Evolutionary conservation across 106 monocot species (phyloP), one percentile per base, ranked within the genome.

Genomic region (Agapanthus africanus): DNA sequence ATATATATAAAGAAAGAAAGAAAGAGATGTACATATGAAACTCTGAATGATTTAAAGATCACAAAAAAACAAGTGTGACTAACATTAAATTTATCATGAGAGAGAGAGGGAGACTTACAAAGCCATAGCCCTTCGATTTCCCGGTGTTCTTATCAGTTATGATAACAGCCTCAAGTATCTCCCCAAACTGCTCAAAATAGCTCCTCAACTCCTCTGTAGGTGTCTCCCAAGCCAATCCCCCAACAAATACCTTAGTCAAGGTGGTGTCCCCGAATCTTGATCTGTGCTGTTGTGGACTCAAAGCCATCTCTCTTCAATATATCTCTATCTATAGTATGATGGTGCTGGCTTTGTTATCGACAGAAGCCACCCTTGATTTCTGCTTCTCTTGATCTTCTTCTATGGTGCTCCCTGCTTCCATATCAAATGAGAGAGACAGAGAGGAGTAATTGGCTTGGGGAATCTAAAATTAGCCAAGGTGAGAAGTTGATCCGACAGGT

Each of bases 161-260:
- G 75, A 94, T 74, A 64, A 94, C 93, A 37, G 93, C 90, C 76
- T 94, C 93, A 10, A 94, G 76, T 27, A 94, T 94, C 22, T 94
- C 90, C 9, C 93, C 93, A 44, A 84, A 94, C 78, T 80, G 84
- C 66, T 86, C 78, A 57, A 91, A 95, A 70, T 95, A 80, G 10
- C 79, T 66, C 52, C 76, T 81, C 67, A 95, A 83, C 71, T 86
- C 85, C 51, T 85, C 84, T 28, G 79, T 80, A 23, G 86, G 79
- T 13, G 91, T 95, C 76, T 91, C 91, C 95, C 95, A 95, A 0
- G 91, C 95, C 69, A 95, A 57, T 0, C 95, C 95, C 18, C 95
- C 95, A 0, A 95, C 95, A 59, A 95, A 95, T 14, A 95, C 91
- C 74, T 91, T 95, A 30, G 95, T 95, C 67, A 72, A 34, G 40